These are phyloP conservation scores for Fusarium robinianum DNA, from an alignment of 2,329 filamentous ascomycete genomes.

Conservation along the genomic window DNA sequence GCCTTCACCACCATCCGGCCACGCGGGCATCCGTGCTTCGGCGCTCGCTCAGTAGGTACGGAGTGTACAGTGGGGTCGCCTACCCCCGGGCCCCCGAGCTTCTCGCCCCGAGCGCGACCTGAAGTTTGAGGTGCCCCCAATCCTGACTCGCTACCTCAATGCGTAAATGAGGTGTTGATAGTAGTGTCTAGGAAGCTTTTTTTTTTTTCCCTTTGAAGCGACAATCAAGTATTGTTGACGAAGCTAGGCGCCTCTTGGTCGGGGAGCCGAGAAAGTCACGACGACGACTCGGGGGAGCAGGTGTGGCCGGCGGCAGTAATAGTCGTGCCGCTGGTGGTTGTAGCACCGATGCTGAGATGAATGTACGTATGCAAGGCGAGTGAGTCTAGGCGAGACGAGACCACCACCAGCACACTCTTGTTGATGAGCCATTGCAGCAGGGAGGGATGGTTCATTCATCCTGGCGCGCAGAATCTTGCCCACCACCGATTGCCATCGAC, in stretches of 20 bases:
- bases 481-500: slow-evolving; percentile 1
- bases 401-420: too few relatives aligned
- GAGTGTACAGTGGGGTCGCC: too few relatives aligned
- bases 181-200: slow-evolving; percentile 18
- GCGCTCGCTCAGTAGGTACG: too few relatives aligned
- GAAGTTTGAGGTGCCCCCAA: slow-evolving; percentile 31
- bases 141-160: slow-evolving; percentile 29
- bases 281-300: too few relatives aligned
- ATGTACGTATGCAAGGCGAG: slow-evolving; percentile 28
- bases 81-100: slow-evolving; percentile 28
- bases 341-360: slow-evolving; percentile 1
- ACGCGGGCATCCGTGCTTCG: slow-evolving; percentile 24
- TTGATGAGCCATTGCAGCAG: slow-evolving; percentile 20
- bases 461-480: background rate
- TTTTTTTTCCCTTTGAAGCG: slow-evolving; percentile 21
- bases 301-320: slow-evolving; percentile 19
- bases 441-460: slow-evolving; percentile 4
- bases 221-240: slow-evolving; percentile 22
- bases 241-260: slow-evolving; percentile 31
- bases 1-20: slow-evolving; percentile 16
- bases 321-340: slow-evolving; percentile 1
- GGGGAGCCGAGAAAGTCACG: too few relatives aligned
- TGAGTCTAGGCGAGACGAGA: slow-evolving; percentile 22
- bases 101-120: slow-evolving; percentile 32
- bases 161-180: slow-evolving; percentile 21